Base-by-base conservation (phyloP, 176 grass and related monocot species). In the Aegilops sharonensis region DNA sequence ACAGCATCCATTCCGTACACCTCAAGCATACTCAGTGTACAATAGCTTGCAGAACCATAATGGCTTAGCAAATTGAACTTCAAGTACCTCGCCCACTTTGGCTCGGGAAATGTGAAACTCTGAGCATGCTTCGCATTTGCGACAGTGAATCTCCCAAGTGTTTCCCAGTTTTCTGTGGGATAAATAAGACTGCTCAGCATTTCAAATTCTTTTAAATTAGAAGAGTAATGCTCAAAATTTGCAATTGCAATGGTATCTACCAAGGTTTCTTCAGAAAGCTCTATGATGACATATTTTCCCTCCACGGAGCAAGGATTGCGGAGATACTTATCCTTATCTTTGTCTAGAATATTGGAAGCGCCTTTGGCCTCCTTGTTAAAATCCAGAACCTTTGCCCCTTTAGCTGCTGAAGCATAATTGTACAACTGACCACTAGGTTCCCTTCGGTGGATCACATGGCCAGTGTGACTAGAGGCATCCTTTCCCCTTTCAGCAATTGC, bases 211-310 rank as follows among this genome's bases (percentile, higher is more conserved):
- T 89, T 99, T 34, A 94, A 78, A 85, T 94, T 99, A 37, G 97
- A 97, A 54, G 94, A 94, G 72, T 99, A 93, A 48, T 99, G 97
- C 80, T 99, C 94, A 52, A 99, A 99, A 83, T 99, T 99, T 43
- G 94, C 97, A 34, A 99, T 89, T 56, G 91, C 94, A 4, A 97
- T 82, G 57, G 87, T 94, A 79, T 93, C 83, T 23, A 99, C 97
- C 40, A 99, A 94, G 27, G 97, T 99, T 91, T 99, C 97, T 87
- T 99, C 97, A 83, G 97, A 99, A 20, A 99, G 86, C 86, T 99
- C 97, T 60, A 99, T 81, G 72, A 94, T 84, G 82, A 97, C 92
- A 78, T 93, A 97, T 81, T 99, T 99, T n/a, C 84, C 92, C 64
- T 99, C 97, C 1, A 59, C 90, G 8, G 97, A 99, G 86, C 94